These are phyloP conservation scores for Jaltomata sinuosa DNA, from an alignment of 257 asterid species.

Conservation along the genomic window DNA sequence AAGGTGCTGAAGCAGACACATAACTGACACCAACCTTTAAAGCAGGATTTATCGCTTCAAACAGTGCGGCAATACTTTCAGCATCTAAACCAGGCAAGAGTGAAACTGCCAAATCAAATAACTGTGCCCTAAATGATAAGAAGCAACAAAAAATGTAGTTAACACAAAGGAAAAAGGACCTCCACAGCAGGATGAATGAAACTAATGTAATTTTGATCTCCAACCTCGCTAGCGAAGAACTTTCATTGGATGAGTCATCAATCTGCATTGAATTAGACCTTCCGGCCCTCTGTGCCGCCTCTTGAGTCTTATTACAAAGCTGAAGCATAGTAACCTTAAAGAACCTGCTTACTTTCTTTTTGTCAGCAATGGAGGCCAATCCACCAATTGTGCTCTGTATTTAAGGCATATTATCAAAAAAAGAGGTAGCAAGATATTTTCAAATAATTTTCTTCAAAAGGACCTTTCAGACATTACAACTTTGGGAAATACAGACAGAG, in stretches of 20 bases:
- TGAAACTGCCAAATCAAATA: slow-evolving; percentile 76
- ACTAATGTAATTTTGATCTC: slow-evolving; percentile 1
- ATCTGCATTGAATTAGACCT: slow-evolving; percentile 58
- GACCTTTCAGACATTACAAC: background rate
- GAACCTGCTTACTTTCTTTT: too few species aligned
- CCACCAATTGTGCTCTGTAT: slow-evolving; percentile 66
- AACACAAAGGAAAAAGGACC: background rate
- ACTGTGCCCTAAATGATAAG: slow-evolving; percentile 54
- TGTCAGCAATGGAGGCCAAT: slow-evolving; percentile 71
- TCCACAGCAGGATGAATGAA: background rate
- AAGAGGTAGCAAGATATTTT: background rate
- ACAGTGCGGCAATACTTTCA: slow-evolving; percentile 55
- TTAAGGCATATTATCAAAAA: background rate
- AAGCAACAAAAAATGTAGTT: background rate
- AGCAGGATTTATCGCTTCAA: slow-evolving; percentile 44
- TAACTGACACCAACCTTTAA: slow-evolving; percentile 41
- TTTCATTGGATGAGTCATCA: slow-evolving; percentile 37
- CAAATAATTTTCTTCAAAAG: background rate
- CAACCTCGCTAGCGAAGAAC: slow-evolving; percentile 53
- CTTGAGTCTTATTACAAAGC: too few species aligned
- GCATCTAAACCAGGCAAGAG: slow-evolving; percentile 78
- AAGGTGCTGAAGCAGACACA: background rate
- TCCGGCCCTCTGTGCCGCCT: slow-evolving; percentile 24
- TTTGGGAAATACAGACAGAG: background rate
- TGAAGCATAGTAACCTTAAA: too few species aligned